Evolutionary conservation across 2,329 filamentous ascomycete species (phyloP).

Genomic region (Orbilia brochopaga): DNA sequence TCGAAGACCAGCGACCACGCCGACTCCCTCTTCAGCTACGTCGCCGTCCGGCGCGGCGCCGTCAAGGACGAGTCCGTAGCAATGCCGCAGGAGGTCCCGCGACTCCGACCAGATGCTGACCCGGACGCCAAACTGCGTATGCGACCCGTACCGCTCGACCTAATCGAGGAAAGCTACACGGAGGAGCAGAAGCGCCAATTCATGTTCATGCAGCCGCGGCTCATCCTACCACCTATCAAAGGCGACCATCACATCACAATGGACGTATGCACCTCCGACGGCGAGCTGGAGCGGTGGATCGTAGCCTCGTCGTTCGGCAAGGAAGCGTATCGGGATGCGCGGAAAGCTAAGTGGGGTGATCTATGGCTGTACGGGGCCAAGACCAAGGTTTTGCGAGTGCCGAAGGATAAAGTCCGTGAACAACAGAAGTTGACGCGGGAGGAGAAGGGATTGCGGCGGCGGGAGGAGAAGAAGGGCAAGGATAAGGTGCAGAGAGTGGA

Average conservation of each 20-base stretch:
- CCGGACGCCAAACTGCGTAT: conserved; percentile 5
- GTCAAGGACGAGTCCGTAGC: conserved; percentile 56
- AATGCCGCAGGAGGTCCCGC: conserved; percentile 56
- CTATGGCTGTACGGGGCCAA: conserved; percentile 95
- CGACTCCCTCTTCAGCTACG: conserved; percentile 77
- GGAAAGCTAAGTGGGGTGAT: conserved; percentile 90
- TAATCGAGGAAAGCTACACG: conserved; percentile 41
- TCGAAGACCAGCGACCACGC: conserved; percentile 61
- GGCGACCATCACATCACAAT: conserved; percentile 84
- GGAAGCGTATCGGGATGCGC: conserved; percentile 86
- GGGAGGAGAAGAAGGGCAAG: conserved; percentile 2
- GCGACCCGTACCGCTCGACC: conserved; percentile 19
- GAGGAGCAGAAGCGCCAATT: conserved; percentile 58
- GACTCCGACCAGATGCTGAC: conserved; percentile 54
- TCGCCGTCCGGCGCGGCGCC: conserved; percentile 80
- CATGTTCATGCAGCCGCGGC: conserved; percentile 75
- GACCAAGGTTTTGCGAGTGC: conserved; percentile 70
- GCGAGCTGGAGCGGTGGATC: conserved; percentile 89
- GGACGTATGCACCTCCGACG: conserved; percentile 86
- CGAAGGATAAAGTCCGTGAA: conserved; percentile 65
- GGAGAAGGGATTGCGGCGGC: neutral
- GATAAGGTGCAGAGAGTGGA: neutral
- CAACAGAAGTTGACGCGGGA: neutral
- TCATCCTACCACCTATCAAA: conserved; percentile 82
- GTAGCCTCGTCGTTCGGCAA: conserved; percentile 80